phyloP scores from a whole-genome alignment of 2,329 filamentous ascomycete species.

The Coleophoma cylindrospora region DNA sequence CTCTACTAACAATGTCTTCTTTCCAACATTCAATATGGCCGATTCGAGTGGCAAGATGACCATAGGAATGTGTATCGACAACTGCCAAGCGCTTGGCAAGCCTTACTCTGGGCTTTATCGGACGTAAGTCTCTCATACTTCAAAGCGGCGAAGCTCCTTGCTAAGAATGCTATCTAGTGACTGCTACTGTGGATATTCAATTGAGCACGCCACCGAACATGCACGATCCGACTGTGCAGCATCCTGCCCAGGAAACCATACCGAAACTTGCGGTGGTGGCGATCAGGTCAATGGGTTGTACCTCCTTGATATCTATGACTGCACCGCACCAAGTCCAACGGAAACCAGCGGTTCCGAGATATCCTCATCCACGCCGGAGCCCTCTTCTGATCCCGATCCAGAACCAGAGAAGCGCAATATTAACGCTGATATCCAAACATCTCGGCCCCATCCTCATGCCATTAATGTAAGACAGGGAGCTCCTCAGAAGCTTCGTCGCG shows the following conservation, averaged over 20 bases:
- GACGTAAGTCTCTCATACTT: neutral
- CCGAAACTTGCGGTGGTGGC: neutral
- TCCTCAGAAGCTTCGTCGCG: neutral
- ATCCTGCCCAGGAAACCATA: neutral
- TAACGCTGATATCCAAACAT: neutral
- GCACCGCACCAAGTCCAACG: neutral
- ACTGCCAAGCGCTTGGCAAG: neutral
- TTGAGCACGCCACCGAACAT: neutral
- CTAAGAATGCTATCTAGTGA: neutral
- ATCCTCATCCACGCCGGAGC: neutral
- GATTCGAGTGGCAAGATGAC: neutral
- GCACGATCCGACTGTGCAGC: neutral
- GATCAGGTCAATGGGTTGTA: neutral
- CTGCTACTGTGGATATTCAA: neutral
- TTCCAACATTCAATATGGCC: neutral
- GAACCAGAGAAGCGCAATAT: neutral
- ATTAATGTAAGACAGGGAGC: neutral
- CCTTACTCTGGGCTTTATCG: neutral
- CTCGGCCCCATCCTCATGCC: neutral
- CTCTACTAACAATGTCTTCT: neutral
- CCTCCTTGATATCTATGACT: neutral
- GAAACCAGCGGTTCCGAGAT: neutral
- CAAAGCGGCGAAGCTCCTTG: neutral
- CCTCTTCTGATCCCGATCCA: neutral
- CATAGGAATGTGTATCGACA: neutral